These are phyloP conservation scores for Vaccinium macrocarpon DNA, from an alignment of 148 eudicot species.

Conservation along the genomic window DNA sequence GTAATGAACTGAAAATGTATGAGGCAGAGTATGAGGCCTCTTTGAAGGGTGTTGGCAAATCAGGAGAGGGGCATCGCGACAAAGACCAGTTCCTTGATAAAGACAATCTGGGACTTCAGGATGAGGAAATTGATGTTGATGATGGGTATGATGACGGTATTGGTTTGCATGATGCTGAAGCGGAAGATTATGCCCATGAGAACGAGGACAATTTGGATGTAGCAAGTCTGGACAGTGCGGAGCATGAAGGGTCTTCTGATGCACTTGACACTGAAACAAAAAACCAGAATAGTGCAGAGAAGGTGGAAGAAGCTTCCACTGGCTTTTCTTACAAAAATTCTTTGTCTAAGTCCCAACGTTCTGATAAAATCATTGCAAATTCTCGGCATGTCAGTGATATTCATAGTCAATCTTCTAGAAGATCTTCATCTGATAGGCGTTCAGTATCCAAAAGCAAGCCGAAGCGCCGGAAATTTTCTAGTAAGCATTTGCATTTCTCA, in stretches of 20 bases:
- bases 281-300: constrained; percentile 31
- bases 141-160: constrained; percentile 95
- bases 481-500: constrained; percentile 27
- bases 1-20: constrained; percentile 76
- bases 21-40: constrained; percentile 92
- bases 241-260: constrained; percentile 30
- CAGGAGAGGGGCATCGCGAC: constrained; percentile 30
- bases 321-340: constrained; percentile 30
- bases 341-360: constrained; percentile 30
- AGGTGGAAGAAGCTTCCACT: constrained; percentile 38
- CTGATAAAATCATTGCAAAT: constrained; percentile 30
- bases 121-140: constrained; percentile 49
- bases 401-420: constrained; percentile 42
- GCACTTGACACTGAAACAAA: constrained; percentile 23
- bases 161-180: constrained; percentile 63
- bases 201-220: constrained; percentile 27
- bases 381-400: constrained; percentile 30
- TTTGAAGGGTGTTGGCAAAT: constrained; percentile 52
- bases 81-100: constrained; percentile 34
- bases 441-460: constrained; percentile 50
- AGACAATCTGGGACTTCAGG: constrained; percentile 31
- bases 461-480: constrained; percentile 59
- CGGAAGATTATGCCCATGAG: constrained; percentile 55
- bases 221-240: constrained; percentile 34
- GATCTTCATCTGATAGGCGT: constrained; percentile 39